These are phyloP conservation scores for Lagenidium sp. DNA, from an alignment of 352 stramenopile genomes.

Conservation along the genomic window DNA sequence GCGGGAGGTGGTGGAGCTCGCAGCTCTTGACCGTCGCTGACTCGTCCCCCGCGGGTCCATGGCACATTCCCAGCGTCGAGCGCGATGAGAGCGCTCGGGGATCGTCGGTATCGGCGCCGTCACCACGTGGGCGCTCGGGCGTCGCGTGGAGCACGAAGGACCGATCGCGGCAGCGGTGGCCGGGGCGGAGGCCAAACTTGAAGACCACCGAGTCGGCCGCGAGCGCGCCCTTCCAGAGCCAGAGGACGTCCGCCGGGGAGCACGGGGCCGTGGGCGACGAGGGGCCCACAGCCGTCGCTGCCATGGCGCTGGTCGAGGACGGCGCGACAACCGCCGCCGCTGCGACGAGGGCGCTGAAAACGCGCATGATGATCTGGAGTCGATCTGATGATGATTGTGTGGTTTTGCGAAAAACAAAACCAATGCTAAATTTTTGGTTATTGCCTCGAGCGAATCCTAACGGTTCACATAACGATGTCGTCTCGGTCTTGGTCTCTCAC, in stretches of 20 bases:
- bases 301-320: no score
- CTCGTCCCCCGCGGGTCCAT: constrained; percentile 15
- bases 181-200: constrained; percentile 52
- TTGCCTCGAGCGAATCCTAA: no score
- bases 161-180: constrained; percentile 30
- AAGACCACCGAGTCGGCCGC: constrained; percentile 58
- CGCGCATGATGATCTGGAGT: no score
- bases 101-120: constrained; percentile 26
- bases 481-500: neutral
- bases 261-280: constrained; percentile 10
- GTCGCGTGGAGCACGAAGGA: constrained; percentile 54
- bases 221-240: constrained; percentile 67
- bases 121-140: constrained; percentile 26
- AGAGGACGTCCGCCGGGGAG: constrained; percentile 36
- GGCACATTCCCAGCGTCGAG: constrained; percentile 13
- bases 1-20: constrained; percentile 30
- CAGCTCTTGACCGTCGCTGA: constrained; percentile 36
- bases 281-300: neutral
- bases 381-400: no score
- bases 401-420: no score
- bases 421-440: no score
- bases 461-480: no score
- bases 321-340: no score
- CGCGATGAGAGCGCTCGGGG: constrained; percentile 24
- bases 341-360: no score